Percentiles rank a stretch among this genome's conserved stretches.
These are phyloP conservation scores for Agaricus sinodeliciosus DNA, from an alignment of 768 basidiomycete species.

Conservation along the genomic window DNA sequence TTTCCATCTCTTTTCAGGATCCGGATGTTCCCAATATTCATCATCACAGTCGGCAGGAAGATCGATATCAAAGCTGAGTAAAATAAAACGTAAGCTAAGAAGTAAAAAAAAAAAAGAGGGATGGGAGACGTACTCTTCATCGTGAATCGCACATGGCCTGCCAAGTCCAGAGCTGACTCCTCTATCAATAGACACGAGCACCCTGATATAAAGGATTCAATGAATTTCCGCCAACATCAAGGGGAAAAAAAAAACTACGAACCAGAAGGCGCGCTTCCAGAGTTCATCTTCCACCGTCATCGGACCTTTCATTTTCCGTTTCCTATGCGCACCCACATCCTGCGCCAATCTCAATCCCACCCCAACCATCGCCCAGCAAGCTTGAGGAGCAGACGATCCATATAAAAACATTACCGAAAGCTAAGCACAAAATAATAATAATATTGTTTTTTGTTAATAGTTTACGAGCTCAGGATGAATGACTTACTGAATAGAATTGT, in stretches of 20 bases:
- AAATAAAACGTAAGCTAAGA: too few relatives aligned
- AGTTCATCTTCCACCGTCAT: slow-evolving; percentile 58
- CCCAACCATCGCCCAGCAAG: slow-evolving; percentile 65
- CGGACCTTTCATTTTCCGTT: slow-evolving; percentile 25
- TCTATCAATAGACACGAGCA: slow-evolving; percentile 48
- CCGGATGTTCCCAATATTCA: slow-evolving; percentile 66
- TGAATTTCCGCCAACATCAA: background rate
- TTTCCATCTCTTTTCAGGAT: slow-evolving; percentile 54
- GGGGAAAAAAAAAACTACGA: slow-evolving; percentile 4
- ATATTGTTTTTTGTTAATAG: too few relatives aligned
- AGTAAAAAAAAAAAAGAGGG: background rate
- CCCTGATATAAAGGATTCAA: slow-evolving; percentile 29
- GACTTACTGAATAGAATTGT: slow-evolving; percentile 54
- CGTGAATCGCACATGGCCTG: slow-evolving; percentile 70
- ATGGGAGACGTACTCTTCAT: slow-evolving; percentile 56
- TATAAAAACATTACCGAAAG: slow-evolving; percentile 48
- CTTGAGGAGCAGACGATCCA: slow-evolving; percentile 54
- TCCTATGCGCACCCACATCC: slow-evolving; percentile 70
- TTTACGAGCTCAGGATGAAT: too few relatives aligned
- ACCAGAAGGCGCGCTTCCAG: slow-evolving; percentile 71
- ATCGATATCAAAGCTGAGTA: slow-evolving; percentile 76
- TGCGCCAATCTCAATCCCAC: slow-evolving; percentile 70
- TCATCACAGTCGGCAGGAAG: slow-evolving; percentile 60
- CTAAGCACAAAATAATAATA: too few relatives aligned
- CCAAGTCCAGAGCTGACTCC: slow-evolving; percentile 50